These are phyloP conservation scores for Peribolospora kevripleyi DNA, from an alignment of 768 basidiomycete species.

Conservation along the genomic window DNA sequence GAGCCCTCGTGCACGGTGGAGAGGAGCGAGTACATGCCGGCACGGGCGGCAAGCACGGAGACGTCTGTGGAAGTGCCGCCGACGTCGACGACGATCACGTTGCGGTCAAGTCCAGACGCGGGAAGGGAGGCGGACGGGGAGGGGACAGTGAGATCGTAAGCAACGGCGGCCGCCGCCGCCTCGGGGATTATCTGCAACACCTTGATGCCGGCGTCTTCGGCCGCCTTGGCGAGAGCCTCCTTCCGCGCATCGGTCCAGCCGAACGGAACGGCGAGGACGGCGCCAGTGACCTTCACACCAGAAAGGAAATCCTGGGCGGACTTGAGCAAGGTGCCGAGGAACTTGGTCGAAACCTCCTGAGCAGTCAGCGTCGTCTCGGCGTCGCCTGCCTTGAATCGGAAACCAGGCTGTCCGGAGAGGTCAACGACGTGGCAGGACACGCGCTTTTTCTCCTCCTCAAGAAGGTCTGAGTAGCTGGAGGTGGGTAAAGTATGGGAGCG, in stretches of 20 bases:
- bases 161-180: conserved; percentile 42
- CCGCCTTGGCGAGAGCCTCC: conserved; percentile 45
- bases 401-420: conserved; percentile 40
- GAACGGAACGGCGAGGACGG: conserved; percentile 59
- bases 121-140: conserved; percentile 2
- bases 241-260: conserved; percentile 47
- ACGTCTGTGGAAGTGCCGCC: conserved; percentile 49
- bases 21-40: conserved; percentile 44
- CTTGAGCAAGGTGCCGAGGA: conserved; percentile 56
- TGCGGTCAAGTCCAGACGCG: conserved; percentile 30
- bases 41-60: conserved; percentile 39
- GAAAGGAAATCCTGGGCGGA: conserved; percentile 83
- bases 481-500: background rate
- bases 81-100: conserved; percentile 55
- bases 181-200: conserved; percentile 76
- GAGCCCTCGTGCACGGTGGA: conserved; percentile 25
- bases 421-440: conserved; percentile 31
- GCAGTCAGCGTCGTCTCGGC: conserved; percentile 43
- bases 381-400: conserved; percentile 21
- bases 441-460: too few species aligned
- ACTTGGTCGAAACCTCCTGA: conserved; percentile 59
- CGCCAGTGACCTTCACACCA: conserved; percentile 39
- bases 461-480: too few species aligned
- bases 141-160: conserved; percentile 17
- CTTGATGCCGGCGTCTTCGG: conserved; percentile 51